These are phyloP conservation scores for Saturnispora ahearnii DNA, from an alignment of 805 yeast genomes.

Conservation along the genomic window DNA sequence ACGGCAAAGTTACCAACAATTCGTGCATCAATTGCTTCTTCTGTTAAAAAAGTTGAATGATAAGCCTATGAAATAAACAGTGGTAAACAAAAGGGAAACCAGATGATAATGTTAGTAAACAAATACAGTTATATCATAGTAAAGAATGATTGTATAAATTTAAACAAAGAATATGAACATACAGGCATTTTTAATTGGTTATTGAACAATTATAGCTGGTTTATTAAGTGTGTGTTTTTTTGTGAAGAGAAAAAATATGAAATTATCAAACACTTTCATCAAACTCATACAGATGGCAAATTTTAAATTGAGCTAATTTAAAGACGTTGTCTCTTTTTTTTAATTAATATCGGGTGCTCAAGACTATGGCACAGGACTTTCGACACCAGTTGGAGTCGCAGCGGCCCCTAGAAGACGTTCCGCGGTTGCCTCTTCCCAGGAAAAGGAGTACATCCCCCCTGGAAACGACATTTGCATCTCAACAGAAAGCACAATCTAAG, in stretches of 20 bases:
- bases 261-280: neutral
- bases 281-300: neutral
- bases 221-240: no score
- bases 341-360: neutral
- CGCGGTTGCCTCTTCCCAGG: neutral
- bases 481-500: neutral
- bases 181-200: neutral
- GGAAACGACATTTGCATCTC: neutral
- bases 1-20: conserved; percentile 71
- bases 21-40: conserved; percentile 48
- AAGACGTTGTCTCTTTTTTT: neutral
- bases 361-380: neutral
- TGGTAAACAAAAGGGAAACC: neutral
- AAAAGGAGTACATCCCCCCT: neutral
- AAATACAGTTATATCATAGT: no score
- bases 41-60: conserved; percentile 69
- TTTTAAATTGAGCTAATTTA: neutral
- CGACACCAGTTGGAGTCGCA: neutral
- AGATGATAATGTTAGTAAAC: neutral
- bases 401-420: conserved; percentile 1
- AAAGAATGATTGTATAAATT: no score
- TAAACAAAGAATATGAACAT: neutral
- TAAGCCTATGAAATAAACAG: conserved; percentile 39
- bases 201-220: neutral
- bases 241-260: neutral